Evolutionary conservation across 2,329 filamentous ascomycete species (phyloP).

Genomic region (Cladophialophora exuberans): DNA sequence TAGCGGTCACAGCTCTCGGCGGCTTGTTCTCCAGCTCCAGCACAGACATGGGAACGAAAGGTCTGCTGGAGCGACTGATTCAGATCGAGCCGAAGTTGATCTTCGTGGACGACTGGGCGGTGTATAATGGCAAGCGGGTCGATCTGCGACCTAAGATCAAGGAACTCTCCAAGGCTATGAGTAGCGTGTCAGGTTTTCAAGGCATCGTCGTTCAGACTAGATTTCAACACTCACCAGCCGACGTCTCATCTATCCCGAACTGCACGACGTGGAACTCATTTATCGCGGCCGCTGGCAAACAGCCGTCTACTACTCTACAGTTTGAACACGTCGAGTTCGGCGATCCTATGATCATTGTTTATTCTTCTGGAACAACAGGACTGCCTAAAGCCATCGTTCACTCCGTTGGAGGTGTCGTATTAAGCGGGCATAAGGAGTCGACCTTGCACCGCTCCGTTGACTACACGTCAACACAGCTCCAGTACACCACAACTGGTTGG

Average conservation of each 20-base stretch:
- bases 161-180: conserved; percentile 68
- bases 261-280: conserved; percentile 48
- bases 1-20: conserved; percentile 71
- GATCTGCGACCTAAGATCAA: conserved; percentile 74
- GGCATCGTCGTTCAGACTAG: conserved; percentile 68
- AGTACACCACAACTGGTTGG: conserved; percentile 76
- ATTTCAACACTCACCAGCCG: conserved; percentile 59
- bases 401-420: conserved; percentile 50
- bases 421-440: conserved; percentile 61
- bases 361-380: conserved; percentile 79
- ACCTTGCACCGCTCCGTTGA: conserved; percentile 54
- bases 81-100: conserved; percentile 78
- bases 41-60: conserved; percentile 82
- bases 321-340: conserved; percentile 60
- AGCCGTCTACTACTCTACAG: conserved; percentile 40
- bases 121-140: conserved; percentile 77
- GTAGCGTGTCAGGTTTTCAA: conserved; percentile 61
- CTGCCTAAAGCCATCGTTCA: conserved; percentile 86
- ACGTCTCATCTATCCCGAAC: conserved; percentile 58
- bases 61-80: conserved; percentile 73
- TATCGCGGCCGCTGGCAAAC: conserved; percentile 33
- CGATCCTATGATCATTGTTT: conserved; percentile 77
- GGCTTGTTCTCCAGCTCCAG: conserved; percentile 75
- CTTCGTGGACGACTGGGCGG: conserved; percentile 77
- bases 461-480: conserved; percentile 51